phyloP scores from a whole-genome alignment of 2,329 filamentous ascomycete species.

The Tolypocladium pustulatum region DNA sequence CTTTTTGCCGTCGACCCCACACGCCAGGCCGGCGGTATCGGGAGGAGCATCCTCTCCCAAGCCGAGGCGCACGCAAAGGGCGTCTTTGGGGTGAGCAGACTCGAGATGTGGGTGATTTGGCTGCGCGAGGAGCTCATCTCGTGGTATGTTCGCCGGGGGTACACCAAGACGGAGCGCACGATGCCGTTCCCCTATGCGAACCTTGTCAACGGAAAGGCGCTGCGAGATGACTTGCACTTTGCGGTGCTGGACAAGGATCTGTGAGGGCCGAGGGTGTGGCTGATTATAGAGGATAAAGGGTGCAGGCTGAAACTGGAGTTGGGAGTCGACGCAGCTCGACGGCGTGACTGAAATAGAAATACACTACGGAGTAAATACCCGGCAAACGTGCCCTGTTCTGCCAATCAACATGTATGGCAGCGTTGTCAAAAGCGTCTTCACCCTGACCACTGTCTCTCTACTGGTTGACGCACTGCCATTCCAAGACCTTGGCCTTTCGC shows the following conservation, averaged over 20 bases:
- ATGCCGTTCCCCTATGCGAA: slow-evolving; percentile 30
- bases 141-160: slow-evolving; percentile 35
- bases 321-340: too few relatives aligned
- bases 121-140: slow-evolving; percentile 30
- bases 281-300: neutral
- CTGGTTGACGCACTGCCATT: neutral
- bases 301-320: neutral
- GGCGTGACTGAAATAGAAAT: neutral
- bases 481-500: neutral
- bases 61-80: slow-evolving; percentile 27
- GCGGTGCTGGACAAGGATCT: slow-evolving; percentile 28
- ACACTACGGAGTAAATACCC: too few relatives aligned
- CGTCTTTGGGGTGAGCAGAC: slow-evolving; percentile 17
- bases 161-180: slow-evolving; percentile 25
- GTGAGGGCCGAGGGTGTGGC: neutral
- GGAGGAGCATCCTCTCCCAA: slow-evolving; percentile 25
- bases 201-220: slow-evolving; percentile 21
- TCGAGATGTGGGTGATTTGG: slow-evolving; percentile 36
- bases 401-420: neutral
- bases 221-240: slow-evolving; percentile 34
- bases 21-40: slow-evolving; percentile 32
- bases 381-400: neutral
- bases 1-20: slow-evolving; percentile 35
- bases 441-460: neutral
- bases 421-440: neutral